A percentile compares a stretch with the other conserved stretches of the same genome.
Evolutionary conservation across 1,284 basidiomycete genomes (phyloP).

Genomic region (Puccinia hordei): DNA sequence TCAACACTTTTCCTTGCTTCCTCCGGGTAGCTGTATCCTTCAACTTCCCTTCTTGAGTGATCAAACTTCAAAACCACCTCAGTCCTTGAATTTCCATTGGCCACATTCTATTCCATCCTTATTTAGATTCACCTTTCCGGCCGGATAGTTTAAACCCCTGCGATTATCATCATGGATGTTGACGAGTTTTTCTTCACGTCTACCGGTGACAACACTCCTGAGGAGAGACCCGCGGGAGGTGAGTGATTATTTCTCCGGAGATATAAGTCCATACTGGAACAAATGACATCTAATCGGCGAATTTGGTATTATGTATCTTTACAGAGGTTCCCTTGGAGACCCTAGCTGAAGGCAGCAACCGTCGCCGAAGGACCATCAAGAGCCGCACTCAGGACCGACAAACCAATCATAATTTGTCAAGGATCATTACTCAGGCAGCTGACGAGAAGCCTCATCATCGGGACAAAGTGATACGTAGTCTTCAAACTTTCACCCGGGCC

Average conservation of each 20-base stretch:
- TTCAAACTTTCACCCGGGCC: constrained; percentile 15
- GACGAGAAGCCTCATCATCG: constrained; percentile 3
- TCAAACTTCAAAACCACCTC: no score
- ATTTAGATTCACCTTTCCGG: background rate
- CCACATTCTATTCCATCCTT: background rate
- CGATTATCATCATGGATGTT: constrained; percentile 7
- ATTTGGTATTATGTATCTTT: background rate
- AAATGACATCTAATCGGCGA: no score
- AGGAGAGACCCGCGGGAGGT: constrained; percentile 7
- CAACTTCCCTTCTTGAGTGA: background rate
- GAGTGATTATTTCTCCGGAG: background rate
- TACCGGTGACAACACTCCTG: background rate
- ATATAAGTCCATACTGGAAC: background rate
- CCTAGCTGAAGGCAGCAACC: background rate
- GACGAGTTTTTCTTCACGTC: background rate
- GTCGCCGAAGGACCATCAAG: background rate
- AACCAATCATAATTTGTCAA: background rate
- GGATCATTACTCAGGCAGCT: background rate
- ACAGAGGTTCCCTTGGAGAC: background rate
- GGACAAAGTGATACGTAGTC: constrained; percentile 4
- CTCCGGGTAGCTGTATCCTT: background rate
- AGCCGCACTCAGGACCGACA: constrained; percentile 4
- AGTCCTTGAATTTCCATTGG: no score
- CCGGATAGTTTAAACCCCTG: background rate
- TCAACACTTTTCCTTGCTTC: background rate